Evolutionary conservation across 345 rosid species (phyloP), one percentile per base, ranked within the genome.

Genomic region (Syzygium aromaticum): DNA sequence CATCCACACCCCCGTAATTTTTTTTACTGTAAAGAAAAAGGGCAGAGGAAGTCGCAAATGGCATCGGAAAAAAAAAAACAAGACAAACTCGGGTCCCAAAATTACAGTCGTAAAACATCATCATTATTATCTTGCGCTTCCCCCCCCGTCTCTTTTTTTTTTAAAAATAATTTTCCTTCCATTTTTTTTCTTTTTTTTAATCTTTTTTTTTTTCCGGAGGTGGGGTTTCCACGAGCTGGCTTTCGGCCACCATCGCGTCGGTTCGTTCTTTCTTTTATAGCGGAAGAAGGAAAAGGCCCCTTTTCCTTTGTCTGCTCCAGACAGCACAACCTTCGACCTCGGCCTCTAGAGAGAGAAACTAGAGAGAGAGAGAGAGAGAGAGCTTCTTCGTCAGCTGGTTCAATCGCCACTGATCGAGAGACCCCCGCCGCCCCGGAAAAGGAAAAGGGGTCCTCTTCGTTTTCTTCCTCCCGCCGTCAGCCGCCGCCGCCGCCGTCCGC

Each of bases 231-330:
- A 40, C 43, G 43, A 40, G 94, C 93, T 90, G 92, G 91, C 91
- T 89, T 86, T 90, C 64, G 63, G 88, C 92, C 86, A 90, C 91
- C 86, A 90, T 90, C 86, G 86, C 88, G 19, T 89, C 88, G 87
- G 91, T 86, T 91, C 82, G 86, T 89, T 90, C 85, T 90, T 86
- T 85, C 59, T 92, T 89, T 84, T 80, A 85, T 86, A 89, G 77
- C 86, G 25, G n/a, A 30, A 61, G 87, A 64, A 30, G 46, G 87
- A 64, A 30, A 19, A 28, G 23, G 86, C 28, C 14, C 5, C 4
- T 40, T 40, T 40, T 40, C 43, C 43, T 40, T 40, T 9, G 88
- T 87, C 88, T 89, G 80, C 90, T 28, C 83, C 83, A 77, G 88
- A 84, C 57, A 84, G 43, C 27, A 54, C 43, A 10, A 10, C 38